Conservation (phyloP, 108 stramenopile species). For the Pseudonitzschia delicatissima region DNA sequence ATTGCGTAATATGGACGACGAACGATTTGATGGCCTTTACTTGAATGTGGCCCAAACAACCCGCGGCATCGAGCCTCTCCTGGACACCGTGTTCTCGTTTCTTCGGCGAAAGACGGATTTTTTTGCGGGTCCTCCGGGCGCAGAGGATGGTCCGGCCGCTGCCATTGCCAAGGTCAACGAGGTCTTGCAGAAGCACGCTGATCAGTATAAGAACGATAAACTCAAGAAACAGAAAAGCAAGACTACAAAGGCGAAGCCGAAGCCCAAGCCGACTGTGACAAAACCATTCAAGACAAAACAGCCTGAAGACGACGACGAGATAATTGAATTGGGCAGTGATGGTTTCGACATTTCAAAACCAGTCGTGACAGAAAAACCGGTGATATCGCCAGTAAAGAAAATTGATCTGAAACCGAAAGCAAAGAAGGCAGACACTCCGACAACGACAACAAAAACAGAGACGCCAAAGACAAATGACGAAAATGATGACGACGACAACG, state of each 20-base stretch:
- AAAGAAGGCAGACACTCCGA: not conserved
- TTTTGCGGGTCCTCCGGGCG: constrained; percentile 75
- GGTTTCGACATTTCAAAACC: constrained; percentile 64
- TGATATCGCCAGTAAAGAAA: not conserved
- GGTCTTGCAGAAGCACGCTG: constrained; percentile 70
- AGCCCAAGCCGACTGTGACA: constrained; percentile 5
- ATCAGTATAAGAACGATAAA: constrained; percentile 39
- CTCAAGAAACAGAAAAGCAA: constrained; percentile 22
- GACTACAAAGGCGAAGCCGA: constrained; percentile 5
- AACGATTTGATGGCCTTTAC: constrained; percentile 96
- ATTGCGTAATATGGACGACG: constrained; percentile 81
- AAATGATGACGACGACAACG: constrained; percentile 35
- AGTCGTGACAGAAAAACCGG: constrained; percentile 8
- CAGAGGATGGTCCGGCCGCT: constrained; percentile 25
- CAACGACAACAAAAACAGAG: constrained; percentile 8
- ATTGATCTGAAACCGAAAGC: not conserved
- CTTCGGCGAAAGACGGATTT: constrained; percentile 99
- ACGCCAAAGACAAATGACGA: not conserved
- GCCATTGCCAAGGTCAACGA: constrained; percentile 79
- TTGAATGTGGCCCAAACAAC: constrained; percentile 92
- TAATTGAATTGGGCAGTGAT: constrained; percentile 73
- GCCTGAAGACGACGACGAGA: constrained; percentile 13
- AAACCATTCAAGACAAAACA: constrained; percentile 7
- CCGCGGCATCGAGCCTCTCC: constrained; percentile 95
- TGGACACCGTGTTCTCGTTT: constrained; percentile 97